Conservation (phyloP, 169 alveolate genomes). For the Toxoplasma gondii region DNA sequence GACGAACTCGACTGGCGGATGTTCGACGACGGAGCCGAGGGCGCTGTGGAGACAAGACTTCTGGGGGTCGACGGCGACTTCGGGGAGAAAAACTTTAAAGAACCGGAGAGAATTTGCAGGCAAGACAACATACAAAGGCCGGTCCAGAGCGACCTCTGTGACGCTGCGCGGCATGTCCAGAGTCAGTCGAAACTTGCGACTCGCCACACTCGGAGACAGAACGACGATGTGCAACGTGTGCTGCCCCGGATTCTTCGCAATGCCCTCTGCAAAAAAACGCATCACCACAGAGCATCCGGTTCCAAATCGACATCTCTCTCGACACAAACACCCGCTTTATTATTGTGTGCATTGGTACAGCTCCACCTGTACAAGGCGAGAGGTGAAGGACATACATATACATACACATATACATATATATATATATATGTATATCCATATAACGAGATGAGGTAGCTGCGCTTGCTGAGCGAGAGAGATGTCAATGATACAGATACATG, state of each 20-base stretch:
- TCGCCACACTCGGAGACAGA: neutral
- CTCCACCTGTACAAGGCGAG: neutral
- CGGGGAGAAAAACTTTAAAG: neutral
- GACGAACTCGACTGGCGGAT: neutral
- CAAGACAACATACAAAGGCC: neutral
- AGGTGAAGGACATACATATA: neutral
- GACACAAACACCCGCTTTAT: too few relatives aligned
- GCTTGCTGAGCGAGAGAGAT: neutral
- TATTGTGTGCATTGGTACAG: too few relatives aligned
- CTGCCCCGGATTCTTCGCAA: too few relatives aligned
- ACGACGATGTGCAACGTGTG: neutral
- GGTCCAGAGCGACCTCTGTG: neutral
- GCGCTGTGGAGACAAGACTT: neutral
- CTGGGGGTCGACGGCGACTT: neutral
- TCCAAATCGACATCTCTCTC: too few relatives aligned
- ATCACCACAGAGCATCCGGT: too few relatives aligned
- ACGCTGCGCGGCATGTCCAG: neutral
- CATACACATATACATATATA: neutral
- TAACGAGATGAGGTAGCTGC: neutral
- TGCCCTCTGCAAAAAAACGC: too few relatives aligned
- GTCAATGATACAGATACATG: too few relatives aligned
- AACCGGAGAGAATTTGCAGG: neutral
- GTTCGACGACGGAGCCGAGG: neutral
- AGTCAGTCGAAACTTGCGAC: neutral
- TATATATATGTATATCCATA: neutral